Conservation (phyloP, 2,329 filamentous ascomycete species). For the Polychaeton citri region DNA sequence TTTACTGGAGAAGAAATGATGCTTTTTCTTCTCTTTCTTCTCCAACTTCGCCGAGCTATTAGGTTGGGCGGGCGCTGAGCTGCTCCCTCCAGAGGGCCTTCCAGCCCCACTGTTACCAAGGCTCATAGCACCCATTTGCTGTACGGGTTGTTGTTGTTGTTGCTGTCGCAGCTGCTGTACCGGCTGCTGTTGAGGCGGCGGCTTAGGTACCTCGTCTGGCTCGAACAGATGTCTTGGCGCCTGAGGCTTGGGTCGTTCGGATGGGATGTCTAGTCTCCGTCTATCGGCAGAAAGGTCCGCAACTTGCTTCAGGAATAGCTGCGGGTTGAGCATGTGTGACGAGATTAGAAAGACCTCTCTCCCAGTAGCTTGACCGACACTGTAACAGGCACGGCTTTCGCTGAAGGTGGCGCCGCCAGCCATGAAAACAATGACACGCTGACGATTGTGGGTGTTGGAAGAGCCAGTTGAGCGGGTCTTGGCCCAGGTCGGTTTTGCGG, state of each 20-base stretch:
- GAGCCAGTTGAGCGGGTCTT: constrained; percentile 52
- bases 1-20: constrained; percentile 37
- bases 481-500: constrained; percentile 91
- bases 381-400: constrained; percentile 80
- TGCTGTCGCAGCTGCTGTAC: constrained; percentile 8
- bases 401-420: constrained; percentile 91
- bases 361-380: constrained; percentile 57
- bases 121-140: constrained; percentile 44
- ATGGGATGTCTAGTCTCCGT: constrained; percentile 64
- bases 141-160: constrained; percentile 29
- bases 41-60: constrained; percentile 32
- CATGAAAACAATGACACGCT: constrained; percentile 87
- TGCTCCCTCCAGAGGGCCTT: constrained; percentile 16
- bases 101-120: constrained; percentile 25
- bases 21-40: constrained; percentile 47
- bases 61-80: constrained; percentile 15
- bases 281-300: constrained; percentile 65
- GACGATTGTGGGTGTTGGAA: constrained; percentile 56
- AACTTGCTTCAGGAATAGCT: constrained; percentile 70
- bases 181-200: constrained; percentile 36
- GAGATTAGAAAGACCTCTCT: constrained; percentile 81
- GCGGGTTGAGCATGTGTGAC: constrained; percentile 83
- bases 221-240: constrained; percentile 82
- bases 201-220: constrained; percentile 44
- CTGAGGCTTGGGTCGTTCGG: constrained; percentile 65